Evolutionary conservation across 352 stramenopile genomes (phyloP), one percentile per base, ranked within the genome.

Genomic region (Pilasporangium apinafurcum): DNA sequence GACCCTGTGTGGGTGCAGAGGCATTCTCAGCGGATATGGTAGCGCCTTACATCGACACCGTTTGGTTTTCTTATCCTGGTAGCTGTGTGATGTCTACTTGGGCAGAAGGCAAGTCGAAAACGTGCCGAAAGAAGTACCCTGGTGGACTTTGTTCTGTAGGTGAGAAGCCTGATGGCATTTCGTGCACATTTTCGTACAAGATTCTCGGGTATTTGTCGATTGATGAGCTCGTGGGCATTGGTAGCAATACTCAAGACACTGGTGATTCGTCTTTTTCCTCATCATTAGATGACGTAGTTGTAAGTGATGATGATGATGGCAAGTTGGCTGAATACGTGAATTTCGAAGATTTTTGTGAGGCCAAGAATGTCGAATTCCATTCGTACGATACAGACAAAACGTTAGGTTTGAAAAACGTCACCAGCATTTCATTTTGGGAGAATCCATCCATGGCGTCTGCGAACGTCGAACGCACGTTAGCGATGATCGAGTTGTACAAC

Each of bases 31-130:
- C 62, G 4, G 70, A 86, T 44, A 72, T 67, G 56, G 59, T 69
- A 31, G 66, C 70, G 17, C 74, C 74, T 8, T 87, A 87, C 39
- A 45, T 59, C 16, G 68, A 87, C 52, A 72, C 74, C 14, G 63
- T 85, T 7, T 87, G 75, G 75, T 87, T 85, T 60, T 85, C 71
- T 44, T 87, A 85, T 60, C 72, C 75, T 4, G 67, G 58, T 27
- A 77, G 64, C 44, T 87, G 75, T 33, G 64, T 70, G 33, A 82
- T 66, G 38, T 68, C 57, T n/a, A 64, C 48, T 8, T 86, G 73
- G 69, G 38, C 18, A 13, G 44, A 44, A 8, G 58, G 59, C 38
- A 87, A 87, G 53, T 68, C 42, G n/a, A 46, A 59, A 4, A 29
- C 32, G 13, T 85, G 75, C 41, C 59, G 74, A 8, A 37, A 39